phyloP scores from a whole-genome alignment of 1,284 basidiomycete species.

The Ganoderma boninense region DNA sequence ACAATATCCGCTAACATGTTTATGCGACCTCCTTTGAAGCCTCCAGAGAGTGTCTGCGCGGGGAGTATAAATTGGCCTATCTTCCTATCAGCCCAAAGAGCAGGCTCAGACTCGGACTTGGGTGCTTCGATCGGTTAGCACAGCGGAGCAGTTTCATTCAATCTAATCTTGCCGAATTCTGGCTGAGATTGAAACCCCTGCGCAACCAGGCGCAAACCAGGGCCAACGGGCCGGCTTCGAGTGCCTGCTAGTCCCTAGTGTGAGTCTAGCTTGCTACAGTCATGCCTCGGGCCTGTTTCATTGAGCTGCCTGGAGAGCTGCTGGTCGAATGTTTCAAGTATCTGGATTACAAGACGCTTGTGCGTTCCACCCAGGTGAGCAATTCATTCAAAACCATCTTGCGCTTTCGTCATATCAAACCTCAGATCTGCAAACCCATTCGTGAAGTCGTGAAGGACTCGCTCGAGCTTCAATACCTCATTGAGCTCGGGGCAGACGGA shows the following conservation, averaged over 20 bases:
- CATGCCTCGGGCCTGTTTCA: not conserved
- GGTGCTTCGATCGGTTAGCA: not conserved
- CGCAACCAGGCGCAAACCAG: too few species aligned
- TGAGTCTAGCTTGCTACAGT: too few species aligned
- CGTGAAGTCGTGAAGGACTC: conserved; percentile 45
- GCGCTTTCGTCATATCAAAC: not conserved
- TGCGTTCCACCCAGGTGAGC: conserved; percentile 1
- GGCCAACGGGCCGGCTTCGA: not conserved
- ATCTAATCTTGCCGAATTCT: not conserved
- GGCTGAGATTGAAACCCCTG: not conserved
- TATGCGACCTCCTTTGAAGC: not conserved
- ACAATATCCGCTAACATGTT: not conserved
- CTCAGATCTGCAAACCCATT: conserved; percentile 52
- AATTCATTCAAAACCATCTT: not conserved
- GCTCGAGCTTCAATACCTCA: conserved; percentile 54
- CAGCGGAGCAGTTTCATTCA: not conserved
- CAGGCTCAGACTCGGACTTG: too few species aligned
- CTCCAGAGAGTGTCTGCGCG: too few species aligned
- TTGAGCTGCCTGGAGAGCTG: not conserved
- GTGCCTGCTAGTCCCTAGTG: too few species aligned
- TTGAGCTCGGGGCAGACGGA: conserved; percentile 58
- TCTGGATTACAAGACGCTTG: conserved; percentile 1
- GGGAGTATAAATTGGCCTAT: not conserved
- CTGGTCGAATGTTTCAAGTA: not conserved
- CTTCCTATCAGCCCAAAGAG: not conserved